Base-by-base conservation (phyloP, 2,329 filamentous ascomycete species). In the Ascochyta koolunga region DNA sequence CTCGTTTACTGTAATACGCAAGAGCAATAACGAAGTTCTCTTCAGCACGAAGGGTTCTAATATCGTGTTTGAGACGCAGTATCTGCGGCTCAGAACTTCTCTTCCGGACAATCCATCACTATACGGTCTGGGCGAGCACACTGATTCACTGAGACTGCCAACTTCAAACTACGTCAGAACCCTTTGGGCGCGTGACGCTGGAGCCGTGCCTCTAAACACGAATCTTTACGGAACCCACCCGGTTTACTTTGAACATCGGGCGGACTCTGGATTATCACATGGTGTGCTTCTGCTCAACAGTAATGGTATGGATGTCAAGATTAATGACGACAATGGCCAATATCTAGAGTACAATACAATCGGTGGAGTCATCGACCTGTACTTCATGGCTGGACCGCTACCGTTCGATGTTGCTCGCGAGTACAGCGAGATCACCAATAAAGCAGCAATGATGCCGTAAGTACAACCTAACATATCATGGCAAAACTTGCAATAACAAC, bases 111-210 rank as follows among this genome's bases (percentile, higher is more conserved):
- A 86, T 44, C 88, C 89, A 0, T 83, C 86, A 61, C 76, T 95
- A 2, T 93, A 93, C 66, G 90, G 90, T 0, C 79, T 93, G 1
- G 90, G 90, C 27, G 89, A 93, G 73, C 88, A 91, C 67, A 87
- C 85, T 1, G 89, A 92, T 62, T 79, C 85, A 4, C 82, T 91
- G 61, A 81, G 83, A 47, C 78, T 92, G 50, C 85, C 86, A 50
- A 89, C 85, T 0, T 85, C 82, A 27, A 82, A 89, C 71, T 89
- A 90, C 70, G 84, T 83, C 22, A 82, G 89, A 36, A 91, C 89
- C 0, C 73, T 91, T 8, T 91, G 88, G 87, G 85, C 84, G 38
- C 82, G 86, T 24, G 89, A 91, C 74, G 78, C 86, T 1, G 89
- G 86, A 59, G 72, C 64, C 11, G 77, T 86, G 0, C 88, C 88